A percentile compares a stretch with the other conserved stretches of the same genome.
These are phyloP conservation scores for Botrytis cinerea DNA, from an alignment of 2,329 filamentous ascomycete species.

Conservation along the genomic window DNA sequence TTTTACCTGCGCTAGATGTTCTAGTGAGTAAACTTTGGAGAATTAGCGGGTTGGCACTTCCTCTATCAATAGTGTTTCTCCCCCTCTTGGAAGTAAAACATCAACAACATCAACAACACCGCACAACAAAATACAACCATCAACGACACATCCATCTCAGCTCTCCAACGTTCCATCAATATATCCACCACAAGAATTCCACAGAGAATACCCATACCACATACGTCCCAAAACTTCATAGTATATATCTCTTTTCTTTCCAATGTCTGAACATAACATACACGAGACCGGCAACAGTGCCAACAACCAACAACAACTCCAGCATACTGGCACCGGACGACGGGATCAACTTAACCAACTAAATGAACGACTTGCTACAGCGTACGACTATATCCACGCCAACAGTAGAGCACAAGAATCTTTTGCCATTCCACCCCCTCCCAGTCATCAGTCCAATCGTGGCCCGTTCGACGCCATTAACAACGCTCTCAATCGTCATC, in stretches of 20 bases:
- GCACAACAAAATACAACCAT: too few relatives aligned
- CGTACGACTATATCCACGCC: fast-evolving
- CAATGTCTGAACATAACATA: not conserved
- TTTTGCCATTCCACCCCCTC: fast-evolving
- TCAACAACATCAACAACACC: too few relatives aligned
- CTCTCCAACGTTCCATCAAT: not conserved
- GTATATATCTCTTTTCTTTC: not conserved
- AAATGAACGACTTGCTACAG: fast-evolving
- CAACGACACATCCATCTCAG: not conserved
- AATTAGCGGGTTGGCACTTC: not conserved
- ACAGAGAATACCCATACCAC: not conserved
- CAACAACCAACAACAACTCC: not conserved
- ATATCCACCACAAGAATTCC: not conserved
- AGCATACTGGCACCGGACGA: fast-evolving
- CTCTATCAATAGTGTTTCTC: not conserved
- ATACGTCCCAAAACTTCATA: fast-evolving
- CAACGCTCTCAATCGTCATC: too few relatives aligned
- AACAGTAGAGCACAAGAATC: not conserved
- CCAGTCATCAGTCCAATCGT: too few relatives aligned
- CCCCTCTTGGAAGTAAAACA: not conserved
- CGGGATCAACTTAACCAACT: fast-evolving
- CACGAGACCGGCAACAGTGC: not conserved
- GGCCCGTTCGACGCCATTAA: too few relatives aligned
- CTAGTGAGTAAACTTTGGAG: not conserved
- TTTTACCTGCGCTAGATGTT: not conserved